Percentiles rank a stretch among this genome's conserved stretches.
Evolutionary conservation across 768 basidiomycete species (phyloP).

Genomic region (Kwoniella botswanensis): DNA sequence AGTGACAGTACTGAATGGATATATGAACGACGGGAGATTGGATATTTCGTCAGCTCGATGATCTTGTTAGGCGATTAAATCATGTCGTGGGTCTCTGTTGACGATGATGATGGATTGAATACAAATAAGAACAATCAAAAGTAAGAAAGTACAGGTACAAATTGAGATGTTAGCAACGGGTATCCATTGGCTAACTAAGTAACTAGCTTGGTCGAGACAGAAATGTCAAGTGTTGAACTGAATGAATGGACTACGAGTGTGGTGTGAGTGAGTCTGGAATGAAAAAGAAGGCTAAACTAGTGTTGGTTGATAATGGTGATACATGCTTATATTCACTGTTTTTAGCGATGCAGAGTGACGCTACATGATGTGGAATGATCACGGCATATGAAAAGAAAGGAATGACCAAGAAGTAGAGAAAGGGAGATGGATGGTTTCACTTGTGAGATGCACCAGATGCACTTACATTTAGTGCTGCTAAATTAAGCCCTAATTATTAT

Average conservation of each 20-base stretch:
- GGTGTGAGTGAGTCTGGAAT: background rate
- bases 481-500: too few species aligned
- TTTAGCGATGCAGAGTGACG: too few species aligned
- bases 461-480: too few species aligned
- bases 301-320: too few species aligned
- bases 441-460: too few species aligned
- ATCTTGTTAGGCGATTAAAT: background rate
- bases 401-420: too few species aligned
- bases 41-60: background rate
- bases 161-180: background rate
- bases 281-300: too few species aligned
- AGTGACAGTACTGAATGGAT: background rate
- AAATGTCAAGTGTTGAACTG: background rate
- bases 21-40: background rate
- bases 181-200: background rate
- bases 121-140: background rate
- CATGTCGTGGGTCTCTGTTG: background rate
- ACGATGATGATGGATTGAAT: background rate
- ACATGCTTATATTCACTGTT: too few species aligned
- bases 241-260: background rate
- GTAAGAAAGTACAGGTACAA: background rate
- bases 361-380: too few species aligned
- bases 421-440: too few species aligned
- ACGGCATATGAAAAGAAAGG: too few species aligned
- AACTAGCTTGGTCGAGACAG: background rate